Conservation (phyloP, 306 rosid genomes). For the Quercus cerris region DNA sequence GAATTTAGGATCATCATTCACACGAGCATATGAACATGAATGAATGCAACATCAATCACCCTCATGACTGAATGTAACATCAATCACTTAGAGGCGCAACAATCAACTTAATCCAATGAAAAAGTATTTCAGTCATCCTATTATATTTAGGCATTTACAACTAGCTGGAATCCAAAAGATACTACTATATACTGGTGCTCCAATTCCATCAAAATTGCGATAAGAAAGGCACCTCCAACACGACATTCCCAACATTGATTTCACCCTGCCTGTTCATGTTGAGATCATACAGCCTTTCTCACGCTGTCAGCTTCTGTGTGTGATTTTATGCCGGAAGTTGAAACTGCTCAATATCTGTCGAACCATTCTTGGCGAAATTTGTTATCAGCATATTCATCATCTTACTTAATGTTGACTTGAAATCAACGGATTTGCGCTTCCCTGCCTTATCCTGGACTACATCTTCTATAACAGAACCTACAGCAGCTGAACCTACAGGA, state of each 20-base stretch:
- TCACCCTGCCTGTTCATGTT: neutral
- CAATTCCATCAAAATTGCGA: neutral
- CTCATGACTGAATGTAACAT: neutral
- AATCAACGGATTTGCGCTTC: conserved; percentile 21
- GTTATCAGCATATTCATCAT: conserved; percentile 61
- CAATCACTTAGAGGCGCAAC: neutral
- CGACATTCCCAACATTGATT: neutral
- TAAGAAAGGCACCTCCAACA: conserved; percentile 4
- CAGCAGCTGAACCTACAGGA: conserved; percentile 45
- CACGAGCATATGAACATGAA: neutral
- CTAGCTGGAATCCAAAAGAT: neutral
- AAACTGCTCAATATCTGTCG: conserved; percentile 56
- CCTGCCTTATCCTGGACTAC: neutral
- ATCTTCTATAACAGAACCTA: conserved; percentile 41
- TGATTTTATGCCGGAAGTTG: conserved; percentile 22
- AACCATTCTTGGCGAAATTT: conserved; percentile 61
- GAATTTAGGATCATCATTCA: neutral
- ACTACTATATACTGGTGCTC: neutral
- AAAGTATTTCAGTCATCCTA: neutral
- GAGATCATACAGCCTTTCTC: conserved; percentile 10
- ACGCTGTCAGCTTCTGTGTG: neutral
- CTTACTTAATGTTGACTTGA: conserved; percentile 42
- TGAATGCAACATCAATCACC: neutral
- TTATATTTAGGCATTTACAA: neutral
- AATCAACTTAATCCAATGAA: neutral